Evolutionary conservation across 2,329 filamentous ascomycete genomes (phyloP).

Genomic region (Scedosporium minutisporum): DNA sequence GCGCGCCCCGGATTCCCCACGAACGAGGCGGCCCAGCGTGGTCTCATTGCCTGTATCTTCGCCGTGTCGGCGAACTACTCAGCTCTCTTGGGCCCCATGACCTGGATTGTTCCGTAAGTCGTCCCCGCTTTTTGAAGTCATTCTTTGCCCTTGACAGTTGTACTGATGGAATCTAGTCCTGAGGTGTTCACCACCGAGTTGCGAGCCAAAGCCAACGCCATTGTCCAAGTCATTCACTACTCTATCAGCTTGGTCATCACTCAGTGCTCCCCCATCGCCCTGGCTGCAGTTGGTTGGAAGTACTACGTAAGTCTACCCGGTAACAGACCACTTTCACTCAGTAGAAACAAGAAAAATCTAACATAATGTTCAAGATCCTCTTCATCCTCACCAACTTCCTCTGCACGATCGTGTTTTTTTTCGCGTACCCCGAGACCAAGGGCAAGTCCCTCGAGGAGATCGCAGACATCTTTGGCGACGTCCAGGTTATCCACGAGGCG

Average conservation of each 20-base stretch:
- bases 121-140: neutral
- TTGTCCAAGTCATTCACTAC: constrained; percentile 30
- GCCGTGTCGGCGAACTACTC: constrained; percentile 27
- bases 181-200: constrained; percentile 31
- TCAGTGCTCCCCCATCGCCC: constrained; percentile 28
- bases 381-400: constrained; percentile 28
- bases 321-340: neutral
- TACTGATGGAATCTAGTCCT: constrained; percentile 14
- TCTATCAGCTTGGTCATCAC: constrained; percentile 30
- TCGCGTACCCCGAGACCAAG: constrained; percentile 27
- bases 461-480: constrained; percentile 29
- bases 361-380: constrained; percentile 18
- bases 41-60: constrained; percentile 30
- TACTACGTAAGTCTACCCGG: constrained; percentile 22
- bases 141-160: neutral
- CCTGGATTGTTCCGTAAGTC: constrained; percentile 29
- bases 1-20: constrained; percentile 24
- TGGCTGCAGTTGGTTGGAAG: constrained; percentile 29
- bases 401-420: constrained; percentile 23
- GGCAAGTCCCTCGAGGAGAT: constrained; percentile 31
- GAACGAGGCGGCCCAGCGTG: constrained; percentile 26
- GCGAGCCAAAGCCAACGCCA: constrained; percentile 29
- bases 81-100: constrained; percentile 28
- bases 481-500: constrained; percentile 17
- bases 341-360: neutral